These are phyloP conservation scores for Amanita phalloides DNA, from an alignment of 768 basidiomycete genomes.

Conservation along the genomic window DNA sequence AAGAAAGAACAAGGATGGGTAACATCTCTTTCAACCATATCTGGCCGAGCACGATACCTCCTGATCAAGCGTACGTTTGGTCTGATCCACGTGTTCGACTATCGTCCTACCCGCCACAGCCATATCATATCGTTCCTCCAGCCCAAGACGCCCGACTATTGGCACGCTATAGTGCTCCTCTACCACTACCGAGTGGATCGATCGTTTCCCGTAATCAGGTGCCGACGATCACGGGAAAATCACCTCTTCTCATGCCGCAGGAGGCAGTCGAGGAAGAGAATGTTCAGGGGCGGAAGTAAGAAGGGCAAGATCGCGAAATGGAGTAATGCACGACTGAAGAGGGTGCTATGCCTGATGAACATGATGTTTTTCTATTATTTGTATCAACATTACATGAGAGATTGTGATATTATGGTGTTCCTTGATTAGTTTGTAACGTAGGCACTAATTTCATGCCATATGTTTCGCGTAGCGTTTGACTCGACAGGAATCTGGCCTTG, in stretches of 20 bases:
- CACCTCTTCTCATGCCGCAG: background rate
- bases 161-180: background rate
- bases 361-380: too few species aligned
- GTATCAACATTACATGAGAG: background rate
- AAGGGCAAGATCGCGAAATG: too few species aligned
- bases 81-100: background rate
- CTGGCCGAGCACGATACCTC: conserved; percentile 13
- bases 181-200: background rate
- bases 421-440: background rate
- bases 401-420: background rate
- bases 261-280: background rate
- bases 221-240: background rate
- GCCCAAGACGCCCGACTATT: background rate
- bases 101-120: too few species aligned
- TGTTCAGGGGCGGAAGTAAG: too few species aligned
- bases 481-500: conserved; percentile 15
- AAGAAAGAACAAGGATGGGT: conserved; percentile 16
- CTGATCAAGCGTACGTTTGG: background rate
- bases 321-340: too few species aligned
- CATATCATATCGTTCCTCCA: background rate
- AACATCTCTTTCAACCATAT: conserved; percentile 8
- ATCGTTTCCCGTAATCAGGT: background rate
- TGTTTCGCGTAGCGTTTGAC: conserved; percentile 3
- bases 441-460: conserved; percentile 3
- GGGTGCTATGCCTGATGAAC: too few species aligned